Evolutionary conservation across 768 basidiomycete species (phyloP).

Genomic region (Russula foetens): DNA sequence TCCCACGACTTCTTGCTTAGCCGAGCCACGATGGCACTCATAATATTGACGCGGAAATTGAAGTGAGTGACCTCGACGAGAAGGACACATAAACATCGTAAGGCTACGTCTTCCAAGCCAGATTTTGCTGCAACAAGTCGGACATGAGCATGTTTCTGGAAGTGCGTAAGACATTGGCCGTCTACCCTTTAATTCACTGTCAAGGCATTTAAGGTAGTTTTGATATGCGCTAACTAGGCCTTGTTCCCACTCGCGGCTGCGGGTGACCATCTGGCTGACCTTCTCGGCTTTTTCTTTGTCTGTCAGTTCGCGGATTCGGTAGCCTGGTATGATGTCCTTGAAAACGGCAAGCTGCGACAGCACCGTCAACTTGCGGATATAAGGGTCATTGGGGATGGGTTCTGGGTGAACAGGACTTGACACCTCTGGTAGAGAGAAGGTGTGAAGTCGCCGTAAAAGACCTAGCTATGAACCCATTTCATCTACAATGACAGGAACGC

Average conservation of each 20-base stretch:
- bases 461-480: conserved; percentile 50
- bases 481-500: conserved; percentile 4
- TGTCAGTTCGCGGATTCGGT: conserved; percentile 86
- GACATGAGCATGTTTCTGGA: background rate
- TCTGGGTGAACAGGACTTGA: conserved; percentile 59
- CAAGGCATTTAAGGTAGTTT: conserved; percentile 75
- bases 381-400: conserved; percentile 66
- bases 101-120: conserved; percentile 56
- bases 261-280: conserved; percentile 86
- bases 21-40: conserved; percentile 75
- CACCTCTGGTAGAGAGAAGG: conserved; percentile 77
- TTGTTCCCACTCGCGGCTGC: conserved; percentile 92
- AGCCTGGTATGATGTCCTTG: conserved; percentile 94
- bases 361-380: conserved; percentile 82
- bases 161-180: conserved; percentile 13
- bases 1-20: conserved; percentile 88
- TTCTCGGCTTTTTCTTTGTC: conserved; percentile 89
- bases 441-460: conserved; percentile 78
- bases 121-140: conserved; percentile 43
- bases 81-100: conserved; percentile 85
- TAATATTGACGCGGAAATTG: conserved; percentile 92
- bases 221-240: conserved; percentile 86
- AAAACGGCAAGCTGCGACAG: conserved; percentile 90
- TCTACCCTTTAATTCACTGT: conserved; percentile 80
- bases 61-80: conserved; percentile 84